These are phyloP conservation scores for Gossypium australe DNA, from an alignment of 345 rosid genomes.

Conservation along the genomic window DNA sequence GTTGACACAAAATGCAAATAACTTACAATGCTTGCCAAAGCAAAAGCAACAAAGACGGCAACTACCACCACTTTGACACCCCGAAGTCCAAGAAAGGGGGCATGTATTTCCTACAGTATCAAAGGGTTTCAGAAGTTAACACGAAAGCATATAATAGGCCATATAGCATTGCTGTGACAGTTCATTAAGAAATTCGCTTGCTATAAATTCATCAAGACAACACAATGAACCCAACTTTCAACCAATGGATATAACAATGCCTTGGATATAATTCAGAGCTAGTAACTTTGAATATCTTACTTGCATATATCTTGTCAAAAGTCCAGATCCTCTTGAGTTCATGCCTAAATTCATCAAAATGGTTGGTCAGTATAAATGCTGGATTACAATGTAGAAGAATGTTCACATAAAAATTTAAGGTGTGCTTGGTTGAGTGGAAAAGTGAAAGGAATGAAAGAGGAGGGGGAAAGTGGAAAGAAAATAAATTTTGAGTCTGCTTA, in stretches of 20 bases:
- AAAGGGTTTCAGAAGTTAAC: not conserved
- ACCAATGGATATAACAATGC: not conserved
- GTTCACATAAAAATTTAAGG: not conserved
- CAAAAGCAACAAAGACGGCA: slow-evolving; percentile 64
- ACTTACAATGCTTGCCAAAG: slow-evolving; percentile 88
- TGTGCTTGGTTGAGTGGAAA: not conserved
- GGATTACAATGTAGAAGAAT: not conserved
- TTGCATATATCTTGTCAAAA: slow-evolving; percentile 87
- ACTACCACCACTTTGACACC: slow-evolving; percentile 70
- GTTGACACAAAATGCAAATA: slow-evolving; percentile 2
- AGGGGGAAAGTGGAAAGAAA: not conserved
- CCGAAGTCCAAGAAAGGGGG: slow-evolving; percentile 74
- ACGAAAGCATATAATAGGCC: slow-evolving; percentile 2
- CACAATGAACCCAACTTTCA: not conserved
- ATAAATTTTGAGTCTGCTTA: not conserved
- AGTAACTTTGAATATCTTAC: slow-evolving; percentile 16
- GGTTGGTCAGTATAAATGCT: slow-evolving; percentile 18
- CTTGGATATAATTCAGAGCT: not conserved
- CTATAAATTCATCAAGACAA: not conserved
- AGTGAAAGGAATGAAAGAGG: not conserved
- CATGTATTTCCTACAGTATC: slow-evolving; percentile 65
- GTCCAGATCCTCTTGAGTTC: slow-evolving; percentile 55
- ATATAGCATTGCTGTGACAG: too few species aligned
- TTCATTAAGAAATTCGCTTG: not conserved
- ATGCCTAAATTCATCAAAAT: slow-evolving; percentile 42